Conservation (phyloP, 2,329 filamentous ascomycete genomes). For the Beauveria bassiana region DNA sequence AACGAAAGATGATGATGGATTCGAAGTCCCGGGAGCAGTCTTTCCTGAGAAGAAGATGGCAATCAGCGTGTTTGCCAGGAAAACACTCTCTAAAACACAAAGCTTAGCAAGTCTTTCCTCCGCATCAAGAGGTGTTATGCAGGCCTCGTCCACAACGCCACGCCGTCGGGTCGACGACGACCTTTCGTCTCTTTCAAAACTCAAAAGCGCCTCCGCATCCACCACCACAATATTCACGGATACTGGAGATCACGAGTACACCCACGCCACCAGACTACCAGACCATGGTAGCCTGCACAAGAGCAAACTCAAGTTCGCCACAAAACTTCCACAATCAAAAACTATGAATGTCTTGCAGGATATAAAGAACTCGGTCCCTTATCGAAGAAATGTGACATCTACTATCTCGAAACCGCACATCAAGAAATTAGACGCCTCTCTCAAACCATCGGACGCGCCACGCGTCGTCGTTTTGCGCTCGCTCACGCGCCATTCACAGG, state of each 20-base stretch:
- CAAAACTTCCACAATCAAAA: constrained; percentile 34
- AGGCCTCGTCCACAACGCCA: background rate
- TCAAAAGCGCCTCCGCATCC: background rate
- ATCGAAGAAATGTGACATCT: constrained; percentile 12
- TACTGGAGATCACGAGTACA: constrained; percentile 1
- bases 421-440: background rate
- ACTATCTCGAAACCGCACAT: background rate
- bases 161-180: background rate
- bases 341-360: constrained; percentile 38
- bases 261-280: background rate
- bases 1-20: background rate
- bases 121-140: background rate
- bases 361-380: constrained; percentile 37
- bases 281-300: background rate
- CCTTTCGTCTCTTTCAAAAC: background rate
- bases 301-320: constrained; percentile 7
- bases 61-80: background rate
- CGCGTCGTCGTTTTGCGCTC: constrained; percentile 13
- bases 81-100: constrained; percentile 3
- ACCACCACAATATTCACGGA: background rate
- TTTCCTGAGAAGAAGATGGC: background rate
- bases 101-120: background rate
- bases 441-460: background rate
- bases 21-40: background rate
- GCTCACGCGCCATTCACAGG: constrained; percentile 14